Conservation (phyloP, 306 rosid genomes). For the Acacia crassicarpa region DNA sequence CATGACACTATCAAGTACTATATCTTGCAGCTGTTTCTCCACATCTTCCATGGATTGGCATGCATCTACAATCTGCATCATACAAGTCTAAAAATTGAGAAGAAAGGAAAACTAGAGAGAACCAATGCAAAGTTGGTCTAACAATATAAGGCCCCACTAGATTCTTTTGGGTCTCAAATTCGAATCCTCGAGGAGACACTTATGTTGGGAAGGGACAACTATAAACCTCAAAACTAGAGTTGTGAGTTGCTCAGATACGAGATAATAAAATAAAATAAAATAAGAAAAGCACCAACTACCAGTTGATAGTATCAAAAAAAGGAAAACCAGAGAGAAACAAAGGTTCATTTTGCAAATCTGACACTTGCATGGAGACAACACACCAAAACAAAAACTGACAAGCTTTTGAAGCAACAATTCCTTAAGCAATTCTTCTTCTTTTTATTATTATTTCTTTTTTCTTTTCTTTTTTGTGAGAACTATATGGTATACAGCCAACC, state of each 20-base stretch:
- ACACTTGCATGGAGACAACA: neutral
- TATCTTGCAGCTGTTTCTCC: slow-evolving; percentile 72
- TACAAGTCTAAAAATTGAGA: neutral
- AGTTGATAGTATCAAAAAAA: neutral
- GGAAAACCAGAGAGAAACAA: neutral
- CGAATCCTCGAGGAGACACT: too few species aligned
- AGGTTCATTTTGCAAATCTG: slow-evolving; percentile 8
- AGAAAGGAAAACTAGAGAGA: neutral
- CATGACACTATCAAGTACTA: slow-evolving; percentile 48
- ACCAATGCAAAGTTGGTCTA: too few species aligned
- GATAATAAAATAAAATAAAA: too few species aligned
- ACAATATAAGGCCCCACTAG: too few species aligned
- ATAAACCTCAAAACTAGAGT: too few species aligned
- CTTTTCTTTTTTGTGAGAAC: too few species aligned
- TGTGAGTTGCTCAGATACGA: too few species aligned
- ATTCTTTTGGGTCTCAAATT: too few species aligned
- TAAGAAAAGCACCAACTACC: too few species aligned
- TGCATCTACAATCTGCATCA: slow-evolving; percentile 76
- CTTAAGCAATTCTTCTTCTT: neutral
- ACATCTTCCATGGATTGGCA: slow-evolving; percentile 68
- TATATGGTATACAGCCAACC: neutral
- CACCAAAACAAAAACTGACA: slow-evolving; percentile 9
- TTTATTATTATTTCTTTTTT: too few species aligned
- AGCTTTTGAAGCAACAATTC: neutral
- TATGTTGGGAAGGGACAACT: too few species aligned